Evolutionary conservation across 495 filamentous ascomycete genomes (phyloP).

Genomic region (Rostrohypoxylon terebratum): DNA sequence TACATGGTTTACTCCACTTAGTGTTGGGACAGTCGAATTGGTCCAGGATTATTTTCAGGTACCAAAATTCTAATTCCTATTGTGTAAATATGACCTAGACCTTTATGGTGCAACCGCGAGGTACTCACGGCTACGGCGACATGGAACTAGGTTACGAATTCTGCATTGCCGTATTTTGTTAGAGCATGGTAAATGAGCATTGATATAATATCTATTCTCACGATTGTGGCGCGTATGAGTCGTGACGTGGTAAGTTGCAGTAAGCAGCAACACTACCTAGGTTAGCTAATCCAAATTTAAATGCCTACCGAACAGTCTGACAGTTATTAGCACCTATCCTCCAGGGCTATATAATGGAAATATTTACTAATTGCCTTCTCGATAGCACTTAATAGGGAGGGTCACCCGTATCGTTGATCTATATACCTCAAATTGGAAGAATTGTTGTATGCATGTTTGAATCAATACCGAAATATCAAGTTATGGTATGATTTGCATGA

Average conservation of each 20-base stretch:
- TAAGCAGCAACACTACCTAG: no score
- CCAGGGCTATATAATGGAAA: no score
- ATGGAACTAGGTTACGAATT: constrained; percentile 18
- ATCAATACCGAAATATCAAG: not conserved
- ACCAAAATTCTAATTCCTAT: constrained; percentile 32
- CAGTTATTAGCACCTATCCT: no score
- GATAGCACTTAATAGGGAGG: no score
- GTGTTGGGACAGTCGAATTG: constrained; percentile 24
- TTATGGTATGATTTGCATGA: not conserved
- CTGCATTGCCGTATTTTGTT: constrained; percentile 23
- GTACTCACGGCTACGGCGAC: constrained; percentile 24
- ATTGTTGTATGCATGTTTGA: not conserved
- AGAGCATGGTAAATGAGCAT: constrained; percentile 22
- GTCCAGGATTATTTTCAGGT: constrained; percentile 15
- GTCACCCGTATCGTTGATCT: not conserved
- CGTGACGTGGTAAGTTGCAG: not conserved
- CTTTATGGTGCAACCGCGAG: constrained; percentile 25
- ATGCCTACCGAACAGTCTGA: no score
- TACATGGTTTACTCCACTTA: constrained; percentile 36
- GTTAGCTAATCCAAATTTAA: no score
- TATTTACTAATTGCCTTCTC: no score
- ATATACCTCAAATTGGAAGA: not conserved
- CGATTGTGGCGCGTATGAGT: not conserved
- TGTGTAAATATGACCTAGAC: constrained; percentile 44
- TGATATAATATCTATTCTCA: constrained; percentile 11